Percentiles rank a stretch among this genome's conserved stretches.
phyloP scores from a whole-genome alignment of 2,329 filamentous ascomycete genomes.

The Bipolaris bicolor region DNA sequence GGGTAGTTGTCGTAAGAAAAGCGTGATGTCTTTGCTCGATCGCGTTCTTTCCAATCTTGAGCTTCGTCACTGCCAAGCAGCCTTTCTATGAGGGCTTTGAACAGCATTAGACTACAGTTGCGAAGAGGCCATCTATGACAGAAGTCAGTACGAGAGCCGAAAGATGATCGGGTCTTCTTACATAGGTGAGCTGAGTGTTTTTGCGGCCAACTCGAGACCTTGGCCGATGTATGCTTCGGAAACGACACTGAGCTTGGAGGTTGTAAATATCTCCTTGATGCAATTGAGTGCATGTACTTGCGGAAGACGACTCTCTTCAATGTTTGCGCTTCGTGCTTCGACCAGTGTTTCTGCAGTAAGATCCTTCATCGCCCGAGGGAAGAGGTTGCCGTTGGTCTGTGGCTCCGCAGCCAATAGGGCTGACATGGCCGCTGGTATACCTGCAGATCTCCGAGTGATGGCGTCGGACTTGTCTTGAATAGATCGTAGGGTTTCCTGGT shows the following conservation, averaged over 20 bases:
- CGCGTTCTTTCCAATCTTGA: conserved; percentile 62
- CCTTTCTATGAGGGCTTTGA: conserved; percentile 82
- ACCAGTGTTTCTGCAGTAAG: conserved; percentile 65
- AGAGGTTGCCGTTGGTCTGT: conserved; percentile 61
- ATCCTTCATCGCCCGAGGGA: conserved; percentile 68
- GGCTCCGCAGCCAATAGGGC: conserved; percentile 76
- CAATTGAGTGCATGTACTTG: conserved; percentile 97
- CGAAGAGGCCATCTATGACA: conserved; percentile 80
- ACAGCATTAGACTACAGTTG: conserved; percentile 88
- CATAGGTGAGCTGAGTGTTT: conserved; percentile 78
- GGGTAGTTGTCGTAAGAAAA: conserved; percentile 75
- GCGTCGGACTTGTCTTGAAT: conserved; percentile 80
- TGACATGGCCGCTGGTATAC: conserved; percentile 84
- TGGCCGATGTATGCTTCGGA: conserved; percentile 77
- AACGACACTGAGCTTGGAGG: conserved; percentile 72
- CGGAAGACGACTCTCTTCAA: conserved; percentile 67
- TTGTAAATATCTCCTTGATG: conserved; percentile 88
- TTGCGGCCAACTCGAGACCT: conserved; percentile 79
- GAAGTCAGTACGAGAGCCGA: conserved; percentile 4
- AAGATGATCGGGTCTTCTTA: conserved; percentile 50
- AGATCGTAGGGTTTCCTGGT: conserved; percentile 67
- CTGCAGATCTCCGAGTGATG: conserved; percentile 85
- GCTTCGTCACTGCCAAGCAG: conserved; percentile 75
- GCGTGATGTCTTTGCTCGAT: conserved; percentile 54
- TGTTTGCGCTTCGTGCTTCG: conserved; percentile 61